Percentiles rank a stretch among this genome's conserved stretches.
These are phyloP conservation scores for Mycena indigotica DNA, from an alignment of 768 basidiomycete species.

Conservation along the genomic window DNA sequence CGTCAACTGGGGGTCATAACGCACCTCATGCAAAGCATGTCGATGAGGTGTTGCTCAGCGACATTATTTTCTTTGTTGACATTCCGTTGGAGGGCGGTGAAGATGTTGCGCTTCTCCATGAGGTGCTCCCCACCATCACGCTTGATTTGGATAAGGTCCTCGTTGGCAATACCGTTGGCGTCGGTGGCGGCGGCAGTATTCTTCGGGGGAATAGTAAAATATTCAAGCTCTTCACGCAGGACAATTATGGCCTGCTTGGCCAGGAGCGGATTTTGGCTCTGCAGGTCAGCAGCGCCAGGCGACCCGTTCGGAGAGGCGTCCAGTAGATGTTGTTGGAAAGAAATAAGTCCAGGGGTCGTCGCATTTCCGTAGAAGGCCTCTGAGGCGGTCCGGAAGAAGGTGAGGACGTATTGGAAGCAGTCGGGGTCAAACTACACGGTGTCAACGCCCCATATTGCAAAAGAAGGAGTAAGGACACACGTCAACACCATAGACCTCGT, in stretches of 20 bases:
- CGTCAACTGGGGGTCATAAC: too few species aligned
- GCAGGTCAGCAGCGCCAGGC: conserved; percentile 46
- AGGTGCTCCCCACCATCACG: conserved; percentile 84
- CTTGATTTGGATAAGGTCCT: conserved; percentile 77
- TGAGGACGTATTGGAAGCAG: conserved; percentile 91
- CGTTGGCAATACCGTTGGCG: conserved; percentile 79
- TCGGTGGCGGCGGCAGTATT: conserved; percentile 65
- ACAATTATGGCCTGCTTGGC: conserved; percentile 98
- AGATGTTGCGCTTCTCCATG: conserved; percentile 89
- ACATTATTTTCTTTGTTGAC: conserved; percentile 99
- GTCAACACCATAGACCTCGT: conserved; percentile 95
- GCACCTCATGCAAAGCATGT: conserved; percentile 99
- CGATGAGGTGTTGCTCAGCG: conserved; percentile 98
- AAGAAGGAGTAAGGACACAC: conserved; percentile 55
- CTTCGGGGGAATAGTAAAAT: conserved; percentile 92
- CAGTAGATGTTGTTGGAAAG: conserved; percentile 77
- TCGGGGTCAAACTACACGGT: conserved; percentile 87
- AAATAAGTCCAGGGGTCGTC: conserved; percentile 69
- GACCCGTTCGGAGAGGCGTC: conserved; percentile 49
- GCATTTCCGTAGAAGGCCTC: conserved; percentile 90
- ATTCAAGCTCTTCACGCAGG: conserved; percentile 95
- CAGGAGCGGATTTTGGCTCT: conserved; percentile 87
- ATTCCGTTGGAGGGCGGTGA: conserved; percentile 96
- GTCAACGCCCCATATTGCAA: conserved; percentile 7
- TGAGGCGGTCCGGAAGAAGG: conserved; percentile 87